Evolutionary conservation across 2,329 filamentous ascomycete species (phyloP).

Genomic region (Neopestalotiopsis sp.): DNA sequence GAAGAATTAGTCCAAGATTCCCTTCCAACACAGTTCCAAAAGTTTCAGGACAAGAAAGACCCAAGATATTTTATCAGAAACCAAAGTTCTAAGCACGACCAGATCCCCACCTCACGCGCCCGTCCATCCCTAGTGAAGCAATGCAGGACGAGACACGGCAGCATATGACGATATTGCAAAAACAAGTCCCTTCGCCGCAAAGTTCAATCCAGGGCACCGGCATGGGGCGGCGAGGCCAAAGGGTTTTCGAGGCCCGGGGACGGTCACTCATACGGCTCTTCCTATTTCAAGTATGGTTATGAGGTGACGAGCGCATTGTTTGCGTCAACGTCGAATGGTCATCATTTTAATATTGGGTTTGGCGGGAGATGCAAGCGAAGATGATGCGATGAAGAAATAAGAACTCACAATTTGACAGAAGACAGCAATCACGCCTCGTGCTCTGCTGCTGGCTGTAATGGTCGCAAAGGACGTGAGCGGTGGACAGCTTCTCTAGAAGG

Average conservation of each 20-base stretch:
- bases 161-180: conserved; percentile 39
- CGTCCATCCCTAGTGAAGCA: conserved; percentile 20
- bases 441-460: background rate
- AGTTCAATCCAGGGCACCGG: conserved; percentile 3
- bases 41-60: background rate
- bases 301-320: conserved; percentile 15
- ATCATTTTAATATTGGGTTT: conserved; percentile 10
- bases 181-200: conserved; percentile 30
- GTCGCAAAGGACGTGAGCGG: background rate
- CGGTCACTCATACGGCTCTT: conserved; percentile 21
- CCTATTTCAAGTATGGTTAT: conserved; percentile 19
- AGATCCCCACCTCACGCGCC: conserved; percentile 37
- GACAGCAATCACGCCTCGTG: background rate
- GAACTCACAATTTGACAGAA: background rate
- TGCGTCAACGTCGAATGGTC: conserved; percentile 16
- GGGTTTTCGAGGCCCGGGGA: conserved; percentile 23
- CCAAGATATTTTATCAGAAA: conserved; percentile 29
- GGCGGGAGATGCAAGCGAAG: background rate
- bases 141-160: conserved; percentile 33
- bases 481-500: background rate
- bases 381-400: background rate
- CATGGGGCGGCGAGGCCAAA: conserved; percentile 18
- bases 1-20: background rate
- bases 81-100: conserved; percentile 39
- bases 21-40: background rate